Evolutionary conservation across 1,284 basidiomycete species (phyloP).

Genomic region (Tilletia walkeri): DNA sequence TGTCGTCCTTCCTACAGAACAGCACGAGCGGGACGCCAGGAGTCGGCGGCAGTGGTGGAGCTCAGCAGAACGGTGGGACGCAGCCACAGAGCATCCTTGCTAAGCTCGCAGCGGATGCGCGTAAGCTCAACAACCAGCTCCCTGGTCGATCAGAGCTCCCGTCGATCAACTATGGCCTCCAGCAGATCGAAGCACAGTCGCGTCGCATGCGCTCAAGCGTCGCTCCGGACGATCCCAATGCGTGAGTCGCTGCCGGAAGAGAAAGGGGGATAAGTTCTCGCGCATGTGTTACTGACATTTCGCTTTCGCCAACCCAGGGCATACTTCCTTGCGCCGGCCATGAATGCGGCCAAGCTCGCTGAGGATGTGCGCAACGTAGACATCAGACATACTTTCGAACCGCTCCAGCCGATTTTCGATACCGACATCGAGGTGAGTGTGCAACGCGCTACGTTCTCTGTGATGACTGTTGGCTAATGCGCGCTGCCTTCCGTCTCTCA

Average conservation of each 20-base stretch:
- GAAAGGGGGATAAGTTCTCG: constrained; percentile 59
- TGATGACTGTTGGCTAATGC: neutral
- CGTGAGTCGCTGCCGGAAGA: constrained; percentile 15
- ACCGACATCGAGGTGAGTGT: constrained; percentile 69
- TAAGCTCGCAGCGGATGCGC: constrained; percentile 24
- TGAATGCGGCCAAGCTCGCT: constrained; percentile 77
- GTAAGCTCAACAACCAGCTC: constrained; percentile 50
- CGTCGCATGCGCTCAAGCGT: constrained; percentile 65
- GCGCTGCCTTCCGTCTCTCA: constrained; percentile 18
- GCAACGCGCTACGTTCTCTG: no score
- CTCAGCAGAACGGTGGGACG: neutral
- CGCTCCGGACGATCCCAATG: constrained; percentile 58
- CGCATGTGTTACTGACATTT: constrained; percentile 10
- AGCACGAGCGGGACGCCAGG: neutral
- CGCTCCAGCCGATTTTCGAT: constrained; percentile 81
- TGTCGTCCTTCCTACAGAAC: constrained; percentile 10
- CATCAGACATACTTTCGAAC: constrained; percentile 72
- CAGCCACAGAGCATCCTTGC: constrained; percentile 9
- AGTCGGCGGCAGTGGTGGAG: neutral
- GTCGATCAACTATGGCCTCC: constrained; percentile 77
- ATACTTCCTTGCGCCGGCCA: constrained; percentile 76
- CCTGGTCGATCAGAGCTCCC: constrained; percentile 68
- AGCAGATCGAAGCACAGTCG: constrained; percentile 81
- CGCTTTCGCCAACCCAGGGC: constrained; percentile 27
- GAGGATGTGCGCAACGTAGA: constrained; percentile 56